Base-by-base conservation (phyloP, 2,329 filamentous ascomycete genomes). In the Aspergillus sojae region DNA sequence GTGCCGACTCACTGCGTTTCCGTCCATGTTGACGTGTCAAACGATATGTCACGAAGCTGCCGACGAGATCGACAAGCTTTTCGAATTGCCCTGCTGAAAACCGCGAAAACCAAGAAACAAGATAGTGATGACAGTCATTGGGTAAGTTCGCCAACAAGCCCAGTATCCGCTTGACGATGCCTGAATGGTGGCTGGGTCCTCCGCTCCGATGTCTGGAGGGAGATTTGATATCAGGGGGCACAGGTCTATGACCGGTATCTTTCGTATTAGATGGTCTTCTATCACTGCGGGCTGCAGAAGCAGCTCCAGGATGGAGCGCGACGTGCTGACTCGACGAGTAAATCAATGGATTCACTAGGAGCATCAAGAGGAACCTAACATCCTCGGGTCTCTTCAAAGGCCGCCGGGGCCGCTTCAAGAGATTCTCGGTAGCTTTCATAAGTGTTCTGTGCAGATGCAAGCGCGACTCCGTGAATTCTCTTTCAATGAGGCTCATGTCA, bases 141-240 rank as follows among this genome's bases (percentile, higher is more conserved):
- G 92, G 85, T 14, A 91, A 82, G 74, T 96, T 92, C 1, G 92
- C 90, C 28, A 96, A 74, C 11, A 97, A 80, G 0, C 94, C 94
- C 30, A 96, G 77, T 45, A 96, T 89, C 43, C 94, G 87, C 76
- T 97, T 97, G 70, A 96, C 87, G 59, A 97, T 90, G 5, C 90
- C 91, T 2, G 91, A 93, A 77, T 96, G 91, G 63, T 91, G 87
- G 1, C 89, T 89, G 30, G 86, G 83, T 21, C 78, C 78, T 21
- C 77, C 74, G 50, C 71, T 72, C 21, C 74, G 74, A 63, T 50
- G 58, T 58, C 57, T 62, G 30, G 60, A 46, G 23, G 41, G 54
- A 16, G 48, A 48, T 34, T 62, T 67, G 62, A 41, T 60, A 58
- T 68, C 60, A 61, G 65, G 63, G 26, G 68, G 56, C 39, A 62